Evolutionary conservation across 345 rosid genomes (phyloP), one percentile per base, ranked within the genome.

Genomic region (Aethionema arabicum): DNA sequence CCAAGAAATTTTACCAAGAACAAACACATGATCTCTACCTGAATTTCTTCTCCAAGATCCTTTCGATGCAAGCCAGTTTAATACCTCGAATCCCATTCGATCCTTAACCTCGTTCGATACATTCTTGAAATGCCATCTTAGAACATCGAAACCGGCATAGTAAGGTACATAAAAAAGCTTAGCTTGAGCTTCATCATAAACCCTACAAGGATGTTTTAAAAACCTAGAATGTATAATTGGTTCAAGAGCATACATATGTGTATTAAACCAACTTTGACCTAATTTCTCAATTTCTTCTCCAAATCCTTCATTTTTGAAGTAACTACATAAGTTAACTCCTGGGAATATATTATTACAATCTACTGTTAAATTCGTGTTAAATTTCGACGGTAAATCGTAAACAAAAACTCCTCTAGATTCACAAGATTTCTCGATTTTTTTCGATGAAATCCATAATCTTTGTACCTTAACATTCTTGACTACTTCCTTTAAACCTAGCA

Each of bases 61-160:
- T 42, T 58, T 80, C 9, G 79, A 53, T 27, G 71, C 75, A 10
- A 90, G 84, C 92, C 97, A 90, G 49, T 77, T 78, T 11, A 87
- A 46, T 8, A 90, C 70, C 33, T 90, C 87, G 13, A 75, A 4
- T 0, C 76, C 66, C 63, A 85, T 42, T 5, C 40, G 49, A 52
- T 87, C 90, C 41, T 90, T 87, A 16, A 80, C 85, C 39, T 82
- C 86, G 13, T 37, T 53, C 5, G 92, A 77, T 12, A 85, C 90
- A 60, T 85, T 90, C 72, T 71, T 85, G 73, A 82, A 83, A 67
- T 90, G 92, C 90, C 92, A 87, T 62, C 92, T 72, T 61, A 87
- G 52, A 52, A 87, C 77, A 72, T 87, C 90, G 10, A 87, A 61
- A 31, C 97, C 88, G 3, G 84, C 95, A 52, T 78, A 85, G 30